Evolutionary conservation across 2,329 filamentous ascomycete genomes (phyloP), one percentile per base, ranked within the genome.

Genomic region (Coleophoma eucalyptorum): DNA sequence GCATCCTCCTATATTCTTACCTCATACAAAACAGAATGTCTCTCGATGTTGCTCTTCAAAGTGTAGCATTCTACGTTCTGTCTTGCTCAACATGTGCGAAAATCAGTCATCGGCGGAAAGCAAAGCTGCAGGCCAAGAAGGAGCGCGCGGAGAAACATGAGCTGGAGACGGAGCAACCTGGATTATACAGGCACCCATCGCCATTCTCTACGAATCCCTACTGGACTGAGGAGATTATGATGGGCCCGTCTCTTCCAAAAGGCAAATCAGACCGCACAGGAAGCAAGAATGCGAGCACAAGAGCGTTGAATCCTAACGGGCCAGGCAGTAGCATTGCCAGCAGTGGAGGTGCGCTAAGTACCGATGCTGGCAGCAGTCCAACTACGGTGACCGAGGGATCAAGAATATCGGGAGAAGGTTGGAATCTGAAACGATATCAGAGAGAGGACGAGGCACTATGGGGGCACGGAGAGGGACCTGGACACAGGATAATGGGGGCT

Each of bases 191-290:
- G 46, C 91, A 97, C 62, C 91, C 87, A 2, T 82, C 84, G 42
- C 89, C 90, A 1, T 94, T 90, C 61, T 86, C 85, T 62, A 96
- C 90, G 26, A 97, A 97, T 62, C 86, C 87, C 12, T 90, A 89
- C 70, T 97, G 92, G 92, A 75, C 80, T 32, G 88, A 94, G 64
- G 92, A 97, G 69, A 95, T 97, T 58, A 77, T 76, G 55, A 79
- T 92, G 70, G 92, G 92, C 0, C 92, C 92, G 2, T 83, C 81
- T 3, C 78, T 88, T 34, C 85, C 84, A 32, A 85, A 85, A 62
- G 84, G 61, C 62, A 79, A 85, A 67, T 70, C 78, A 52, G 67
- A 69, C 59, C 69, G 65, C 62, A 69, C 56, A 51, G 71, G 64
- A 57, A 80, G 69, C 69, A 83, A 78, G 70, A 83, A 74, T 63